Base-by-base conservation (phyloP, 1,139 yeast genomes). In the Saccharomyces pastorianus region DNA sequence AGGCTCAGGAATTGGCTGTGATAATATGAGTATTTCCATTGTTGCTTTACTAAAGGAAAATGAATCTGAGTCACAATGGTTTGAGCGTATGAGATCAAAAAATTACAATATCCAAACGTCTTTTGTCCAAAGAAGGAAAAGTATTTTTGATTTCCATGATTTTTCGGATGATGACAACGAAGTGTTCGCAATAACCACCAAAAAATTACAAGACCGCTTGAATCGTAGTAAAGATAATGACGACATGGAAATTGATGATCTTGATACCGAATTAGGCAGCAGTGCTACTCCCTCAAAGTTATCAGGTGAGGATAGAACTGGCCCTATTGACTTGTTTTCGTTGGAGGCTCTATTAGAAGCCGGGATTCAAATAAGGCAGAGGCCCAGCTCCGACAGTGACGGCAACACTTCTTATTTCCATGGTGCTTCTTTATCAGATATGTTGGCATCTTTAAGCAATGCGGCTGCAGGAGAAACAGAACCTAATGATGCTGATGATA, bases 1-100 rank as follows among this genome's bases (percentile, higher is more conserved):
- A 62, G 95, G 96, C 55, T 81, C 93, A 13, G 99, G 99, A 55
- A 88, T 93, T 63, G 99, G 99, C 46, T 93, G 99, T 75, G 99
- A 93, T 75, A 93, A 93, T 73, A 93, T 93, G 99, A 90, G 97
- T 51, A 87, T 91, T 59, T 81, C 87, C 61, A 83, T 93, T 65
- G 96, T 93, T 54, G 99, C 96, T 6, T 73, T 93, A 57, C 78
- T 95, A 62, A 84, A 85, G 64, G 74, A 79, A 53, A 80, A 82
- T 51, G 84, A 84, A 69, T 80, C 95, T 49, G 76, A 87, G 63
- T 93, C 87, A 52, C 83, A 89, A 67, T 95, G 99, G 99, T 86
- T 87, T 67, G 77, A 79, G 47, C 82, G 86, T 63, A 80, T 87
- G 66, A 79, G 82, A 64, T 74, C 76, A 47, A 80, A 83, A 60